Conservation (phyloP, 805 yeast genomes). For the Candida manassasensis region DNA sequence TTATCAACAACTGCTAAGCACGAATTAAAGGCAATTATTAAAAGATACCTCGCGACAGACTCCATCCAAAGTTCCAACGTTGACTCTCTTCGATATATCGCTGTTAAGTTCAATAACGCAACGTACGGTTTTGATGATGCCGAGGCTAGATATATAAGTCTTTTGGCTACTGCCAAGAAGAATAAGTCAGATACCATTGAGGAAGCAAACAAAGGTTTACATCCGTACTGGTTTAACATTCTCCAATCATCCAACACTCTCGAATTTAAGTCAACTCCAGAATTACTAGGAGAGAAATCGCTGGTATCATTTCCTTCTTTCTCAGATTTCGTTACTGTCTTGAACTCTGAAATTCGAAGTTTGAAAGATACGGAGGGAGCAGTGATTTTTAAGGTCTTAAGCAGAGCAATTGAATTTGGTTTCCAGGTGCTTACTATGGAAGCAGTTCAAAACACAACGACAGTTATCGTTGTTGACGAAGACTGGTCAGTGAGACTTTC, state of each 20-base stretch:
- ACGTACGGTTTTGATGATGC: slow-evolving; percentile 64
- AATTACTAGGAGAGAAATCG: slow-evolving; percentile 39
- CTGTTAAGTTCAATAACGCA: slow-evolving; percentile 60
- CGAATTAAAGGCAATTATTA: slow-evolving; percentile 36
- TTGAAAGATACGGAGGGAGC: slow-evolving; percentile 17
- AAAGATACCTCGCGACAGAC: slow-evolving; percentile 23
- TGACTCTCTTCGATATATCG: slow-evolving; percentile 55
- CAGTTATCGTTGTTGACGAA: slow-evolving; percentile 63
- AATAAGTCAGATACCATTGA: slow-evolving; percentile 73
- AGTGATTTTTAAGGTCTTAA: slow-evolving; percentile 26
- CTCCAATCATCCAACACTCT: slow-evolving; percentile 40
- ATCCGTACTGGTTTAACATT: slow-evolving; percentile 75
- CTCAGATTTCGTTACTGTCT: slow-evolving; percentile 25
- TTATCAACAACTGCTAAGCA: slow-evolving; percentile 36
- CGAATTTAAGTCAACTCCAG: slow-evolving; percentile 41
- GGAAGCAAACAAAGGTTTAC: slow-evolving; percentile 73
- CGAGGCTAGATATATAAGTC: slow-evolving; percentile 60
- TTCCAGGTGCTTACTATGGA: slow-evolving; percentile 63
- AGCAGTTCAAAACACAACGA: slow-evolving; percentile 45
- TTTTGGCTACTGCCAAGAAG: slow-evolving; percentile 53
- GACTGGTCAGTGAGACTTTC: slow-evolving; percentile 70
- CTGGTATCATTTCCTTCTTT: slow-evolving; percentile 54
- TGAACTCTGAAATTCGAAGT: slow-evolving; percentile 18
- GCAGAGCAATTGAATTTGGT: slow-evolving; percentile 46
- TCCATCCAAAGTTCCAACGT: slow-evolving; percentile 18